Conservation (phyloP, 768 basidiomycete species). For the Naganishia friedmannii region DNA sequence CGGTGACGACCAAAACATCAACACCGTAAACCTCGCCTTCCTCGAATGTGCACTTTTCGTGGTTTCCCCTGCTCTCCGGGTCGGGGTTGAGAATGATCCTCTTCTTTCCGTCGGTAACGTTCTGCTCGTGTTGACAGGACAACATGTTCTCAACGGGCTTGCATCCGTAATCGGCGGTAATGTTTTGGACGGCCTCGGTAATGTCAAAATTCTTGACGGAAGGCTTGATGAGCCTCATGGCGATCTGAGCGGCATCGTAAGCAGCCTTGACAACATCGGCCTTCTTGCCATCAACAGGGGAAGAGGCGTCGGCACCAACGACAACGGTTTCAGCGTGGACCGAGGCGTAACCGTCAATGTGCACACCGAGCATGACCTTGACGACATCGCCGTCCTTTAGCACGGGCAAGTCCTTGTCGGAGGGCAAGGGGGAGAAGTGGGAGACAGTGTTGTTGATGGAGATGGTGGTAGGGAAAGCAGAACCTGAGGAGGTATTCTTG, state of each 20-base stretch:
- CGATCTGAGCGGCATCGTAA: constrained; percentile 85
- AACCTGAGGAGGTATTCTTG: constrained; percentile 36
- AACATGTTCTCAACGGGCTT: constrained; percentile 97
- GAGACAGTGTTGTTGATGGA: constrained; percentile 94
- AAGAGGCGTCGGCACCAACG: constrained; percentile 69
- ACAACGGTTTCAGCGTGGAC: constrained; percentile 91
- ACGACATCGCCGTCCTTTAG: constrained; percentile 77
- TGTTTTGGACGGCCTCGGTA: constrained; percentile 76
- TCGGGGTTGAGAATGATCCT: constrained; percentile 86
- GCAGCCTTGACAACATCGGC: constrained; percentile 94
- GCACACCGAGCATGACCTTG: constrained; percentile 92
- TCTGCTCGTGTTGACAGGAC: constrained; percentile 89
- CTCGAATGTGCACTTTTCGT: constrained; percentile 77
- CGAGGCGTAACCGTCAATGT: constrained; percentile 94
- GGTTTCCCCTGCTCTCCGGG: constrained; percentile 77
- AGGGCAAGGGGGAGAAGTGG: constrained; percentile 94
- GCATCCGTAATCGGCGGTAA: constrained; percentile 66
- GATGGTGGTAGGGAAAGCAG: constrained; percentile 90
- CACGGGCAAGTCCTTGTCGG: constrained; percentile 54
- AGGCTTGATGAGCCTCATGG: constrained; percentile 83
- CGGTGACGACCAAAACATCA: constrained; percentile 71
- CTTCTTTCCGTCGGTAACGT: constrained; percentile 94
- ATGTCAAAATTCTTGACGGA: constrained; percentile 94
- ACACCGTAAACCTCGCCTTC: constrained; percentile 95
- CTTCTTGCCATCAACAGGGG: constrained; percentile 75